These are phyloP conservation scores for Simmondsia chinensis DNA, from an alignment of 148 eudicot species.

Conservation along the genomic window DNA sequence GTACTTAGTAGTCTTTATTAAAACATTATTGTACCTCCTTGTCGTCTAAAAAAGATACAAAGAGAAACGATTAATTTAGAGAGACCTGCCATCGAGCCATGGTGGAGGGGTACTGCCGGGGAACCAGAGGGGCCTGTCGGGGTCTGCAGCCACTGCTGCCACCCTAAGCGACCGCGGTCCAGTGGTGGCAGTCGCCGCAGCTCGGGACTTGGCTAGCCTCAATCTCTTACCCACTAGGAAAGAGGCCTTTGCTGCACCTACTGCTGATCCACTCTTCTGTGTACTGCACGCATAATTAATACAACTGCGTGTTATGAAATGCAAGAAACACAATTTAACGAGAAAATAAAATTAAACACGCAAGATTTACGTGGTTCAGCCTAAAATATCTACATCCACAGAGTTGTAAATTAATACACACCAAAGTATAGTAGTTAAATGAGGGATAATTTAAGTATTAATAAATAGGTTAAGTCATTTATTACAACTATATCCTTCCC, in stretches of 20 bases:
- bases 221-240: conserved; percentile 67
- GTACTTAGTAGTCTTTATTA: no score
- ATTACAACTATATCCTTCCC: no score
- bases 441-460: no score
- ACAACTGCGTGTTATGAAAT: neutral
- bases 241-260: conserved; percentile 68
- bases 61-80: neutral
- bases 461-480: no score
- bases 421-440: no score
- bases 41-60: neutral
- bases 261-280: conserved; percentile 51
- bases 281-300: conserved; percentile 33
- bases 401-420: no score
- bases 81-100: conserved; percentile 98
- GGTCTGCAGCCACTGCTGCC: conserved; percentile 63
- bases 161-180: conserved; percentile 21
- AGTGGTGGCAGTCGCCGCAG: conserved; percentile 22
- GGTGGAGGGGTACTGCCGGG: conserved; percentile 95
- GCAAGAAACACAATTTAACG: neutral
- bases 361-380: no score
- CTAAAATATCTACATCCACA: no score
- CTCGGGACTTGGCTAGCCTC: conserved; percentile 37
- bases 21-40: no score
- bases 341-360: neutral
- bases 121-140: conserved; percentile 94